Evolutionary conservation across 805 yeast species (phyloP), one percentile per base, ranked within the genome.

Genomic region (Brettanomyces anomalus): DNA sequence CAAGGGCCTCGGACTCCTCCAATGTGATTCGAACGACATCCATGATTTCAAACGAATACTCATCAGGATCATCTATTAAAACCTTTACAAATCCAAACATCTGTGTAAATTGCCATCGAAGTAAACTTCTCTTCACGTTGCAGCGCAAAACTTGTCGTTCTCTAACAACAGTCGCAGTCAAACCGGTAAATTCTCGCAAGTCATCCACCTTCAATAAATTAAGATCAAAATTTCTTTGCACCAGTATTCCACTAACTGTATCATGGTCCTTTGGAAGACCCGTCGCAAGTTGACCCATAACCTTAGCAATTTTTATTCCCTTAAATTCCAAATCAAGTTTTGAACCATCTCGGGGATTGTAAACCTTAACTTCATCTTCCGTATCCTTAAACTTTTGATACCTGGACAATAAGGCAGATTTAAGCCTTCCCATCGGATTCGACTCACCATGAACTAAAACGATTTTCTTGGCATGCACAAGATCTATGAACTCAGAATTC

Each of bases 361-460:
- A 90, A 3, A 93, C 94, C 52, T 79, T 85, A 10, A 89, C 89
- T 58, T 93, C 97, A 39, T 85, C 78, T 15, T 85, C 93, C 0
- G 97, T 86, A 6, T 86, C 87, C 58, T 81, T 87, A 41, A 84
- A 69, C 40, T 79, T 75, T 2, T 87, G 73, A 56, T 90, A 93
- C 61, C 87, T 88, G 37, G 96, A 85, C 48, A 89, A 65, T 33
- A 93, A 68, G 0, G 98, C 97, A 21, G 96, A 85, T 61, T 93
- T 93, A 43, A 93, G 66, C 58, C 98, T 79, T 44, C 97, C 98
- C 97, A 93, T 93, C n/a, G 96, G 96, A 54, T 86, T 88, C 2
- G 93, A 79, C 56, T 93, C 99, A 11, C 99, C 99, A 62, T 93
- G 99, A 2, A 93, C 99, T 43, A 93, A 71, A 45, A 90, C 87